phyloP scores from a whole-genome alignment of 1,284 basidiomycete species.

The Kalmanozyma brasiliensis region DNA sequence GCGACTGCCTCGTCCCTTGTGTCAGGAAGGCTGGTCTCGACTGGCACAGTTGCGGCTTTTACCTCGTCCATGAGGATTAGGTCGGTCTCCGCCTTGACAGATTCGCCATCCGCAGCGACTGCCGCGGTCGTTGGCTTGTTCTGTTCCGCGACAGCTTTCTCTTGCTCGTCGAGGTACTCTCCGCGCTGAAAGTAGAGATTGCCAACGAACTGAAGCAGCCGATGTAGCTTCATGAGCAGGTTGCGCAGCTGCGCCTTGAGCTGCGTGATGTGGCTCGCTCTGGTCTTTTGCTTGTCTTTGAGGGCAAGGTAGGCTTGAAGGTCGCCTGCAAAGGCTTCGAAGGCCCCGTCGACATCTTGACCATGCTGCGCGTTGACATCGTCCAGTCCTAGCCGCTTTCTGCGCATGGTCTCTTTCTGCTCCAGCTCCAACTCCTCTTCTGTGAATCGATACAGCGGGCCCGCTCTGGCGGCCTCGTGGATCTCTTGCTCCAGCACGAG shows the following conservation, averaged over 20 bases:
- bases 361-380: neutral
- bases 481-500: conserved; percentile 37
- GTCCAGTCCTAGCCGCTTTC: conserved; percentile 1
- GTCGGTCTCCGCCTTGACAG: conserved; percentile 7
- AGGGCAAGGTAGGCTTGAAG: conserved; percentile 21
- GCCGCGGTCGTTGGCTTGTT: neutral
- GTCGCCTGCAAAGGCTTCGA: conserved; percentile 18
- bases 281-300: conserved; percentile 25
- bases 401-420: conserved; percentile 21
- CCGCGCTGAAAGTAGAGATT: conserved; percentile 62
- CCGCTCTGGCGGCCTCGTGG: conserved; percentile 18
- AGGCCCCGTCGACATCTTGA: conserved; percentile 13
- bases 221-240: conserved; percentile 56
- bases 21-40: too few relatives aligned
- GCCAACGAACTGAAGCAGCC: conserved; percentile 57
- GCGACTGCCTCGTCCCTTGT: neutral
- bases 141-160: neutral
- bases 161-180: conserved; percentile 38
- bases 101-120: neutral
- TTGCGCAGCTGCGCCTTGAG: conserved; percentile 42
- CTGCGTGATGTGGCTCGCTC: conserved; percentile 30
- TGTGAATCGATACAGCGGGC: conserved; percentile 52
- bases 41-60: too few relatives aligned
- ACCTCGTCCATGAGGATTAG: too few relatives aligned
- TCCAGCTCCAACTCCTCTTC: conserved; percentile 34